Percentiles rank a stretch among this genome's conserved stretches.
Conservation (phyloP, 2,329 filamentous ascomycete genomes). For the Alternaria tenuissima region DNA sequence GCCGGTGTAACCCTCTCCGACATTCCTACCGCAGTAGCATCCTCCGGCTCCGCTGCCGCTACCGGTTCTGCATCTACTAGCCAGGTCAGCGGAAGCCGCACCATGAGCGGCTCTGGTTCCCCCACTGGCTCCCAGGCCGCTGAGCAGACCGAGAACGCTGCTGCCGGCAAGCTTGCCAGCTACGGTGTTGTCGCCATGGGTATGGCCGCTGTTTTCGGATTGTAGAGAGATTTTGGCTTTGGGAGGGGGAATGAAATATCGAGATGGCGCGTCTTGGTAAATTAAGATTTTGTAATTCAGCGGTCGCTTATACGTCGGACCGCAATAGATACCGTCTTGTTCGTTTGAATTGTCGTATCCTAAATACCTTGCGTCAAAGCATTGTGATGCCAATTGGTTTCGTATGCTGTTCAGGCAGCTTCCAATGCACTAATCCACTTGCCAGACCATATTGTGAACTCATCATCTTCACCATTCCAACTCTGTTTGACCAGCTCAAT, state of each 20-base stretch:
- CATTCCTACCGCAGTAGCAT: slow-evolving; percentile 25
- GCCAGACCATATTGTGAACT: slow-evolving; percentile 79
- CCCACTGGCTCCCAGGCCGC: slow-evolving; percentile 11
- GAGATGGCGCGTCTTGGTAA: neutral
- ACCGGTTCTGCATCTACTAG: slow-evolving; percentile 13
- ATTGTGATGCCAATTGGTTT: neutral
- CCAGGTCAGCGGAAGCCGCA: slow-evolving; percentile 3
- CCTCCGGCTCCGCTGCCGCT: slow-evolving; percentile 9
- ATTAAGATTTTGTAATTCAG: neutral
- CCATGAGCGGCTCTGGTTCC: slow-evolving; percentile 9
- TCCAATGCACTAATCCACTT: slow-evolving; percentile 61
- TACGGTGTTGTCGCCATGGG: slow-evolving; percentile 37
- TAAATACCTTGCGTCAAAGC: neutral
- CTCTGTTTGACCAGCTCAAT: slow-evolving; percentile 64
- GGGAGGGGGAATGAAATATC: neutral
- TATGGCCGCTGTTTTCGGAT: slow-evolving; percentile 31
- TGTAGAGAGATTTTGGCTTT: slow-evolving; percentile 21
- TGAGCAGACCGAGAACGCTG: slow-evolving; percentile 27
- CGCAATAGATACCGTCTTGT: neutral
- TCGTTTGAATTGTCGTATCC: neutral
- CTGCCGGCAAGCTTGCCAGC: slow-evolving; percentile 28
- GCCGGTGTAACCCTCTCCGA: slow-evolving; percentile 38
- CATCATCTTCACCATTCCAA: slow-evolving; percentile 74
- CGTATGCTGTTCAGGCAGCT: slow-evolving; percentile 25
- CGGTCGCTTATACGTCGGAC: neutral